These are phyloP conservation scores for Handroanthus guayacan DNA, from an alignment of 257 asterid species.

Conservation along the genomic window DNA sequence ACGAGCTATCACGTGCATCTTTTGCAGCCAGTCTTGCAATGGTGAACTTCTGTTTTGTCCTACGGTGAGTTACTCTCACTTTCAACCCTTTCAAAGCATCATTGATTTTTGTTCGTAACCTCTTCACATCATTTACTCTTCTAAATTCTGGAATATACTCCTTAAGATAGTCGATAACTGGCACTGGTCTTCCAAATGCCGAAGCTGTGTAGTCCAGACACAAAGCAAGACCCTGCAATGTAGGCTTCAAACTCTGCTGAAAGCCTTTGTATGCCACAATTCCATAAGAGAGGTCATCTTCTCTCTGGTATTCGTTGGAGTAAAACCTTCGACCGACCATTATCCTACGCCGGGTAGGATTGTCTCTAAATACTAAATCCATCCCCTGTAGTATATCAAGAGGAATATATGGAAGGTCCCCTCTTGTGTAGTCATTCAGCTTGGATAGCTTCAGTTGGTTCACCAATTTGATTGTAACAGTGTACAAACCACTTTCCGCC, in stretches of 20 bases:
- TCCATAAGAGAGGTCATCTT: constrained; percentile 50
- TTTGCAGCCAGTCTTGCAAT: constrained; percentile 40
- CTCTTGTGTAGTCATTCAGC: constrained; percentile 54
- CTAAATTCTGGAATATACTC: constrained; percentile 37
- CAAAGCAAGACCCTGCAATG: constrained; percentile 59
- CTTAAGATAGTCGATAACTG: constrained; percentile 55
- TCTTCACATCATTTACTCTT: constrained; percentile 39
- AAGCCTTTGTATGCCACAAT: constrained; percentile 65
- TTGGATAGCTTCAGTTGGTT: constrained; percentile 54
- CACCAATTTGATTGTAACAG: constrained; percentile 49
- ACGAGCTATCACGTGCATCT: constrained; percentile 39
- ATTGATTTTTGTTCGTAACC: neutral
- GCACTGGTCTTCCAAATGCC: constrained; percentile 57
- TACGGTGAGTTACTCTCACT: constrained; percentile 69
- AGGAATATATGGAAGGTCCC: constrained; percentile 46
- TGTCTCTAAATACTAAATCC: constrained; percentile 76
- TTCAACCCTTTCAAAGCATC: constrained; percentile 61
- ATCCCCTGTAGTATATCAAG: constrained; percentile 66
- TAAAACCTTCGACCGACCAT: constrained; percentile 53
- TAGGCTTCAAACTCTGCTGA: constrained; percentile 66
- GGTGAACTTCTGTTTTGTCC: constrained; percentile 57
- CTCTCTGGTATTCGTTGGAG: neutral
- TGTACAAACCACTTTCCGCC: constrained; percentile 36
- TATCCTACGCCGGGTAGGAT: constrained; percentile 53
- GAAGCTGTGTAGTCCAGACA: constrained; percentile 67